Base-by-base conservation (phyloP, 805 yeast species). In the Limtongia smithiae region DNA sequence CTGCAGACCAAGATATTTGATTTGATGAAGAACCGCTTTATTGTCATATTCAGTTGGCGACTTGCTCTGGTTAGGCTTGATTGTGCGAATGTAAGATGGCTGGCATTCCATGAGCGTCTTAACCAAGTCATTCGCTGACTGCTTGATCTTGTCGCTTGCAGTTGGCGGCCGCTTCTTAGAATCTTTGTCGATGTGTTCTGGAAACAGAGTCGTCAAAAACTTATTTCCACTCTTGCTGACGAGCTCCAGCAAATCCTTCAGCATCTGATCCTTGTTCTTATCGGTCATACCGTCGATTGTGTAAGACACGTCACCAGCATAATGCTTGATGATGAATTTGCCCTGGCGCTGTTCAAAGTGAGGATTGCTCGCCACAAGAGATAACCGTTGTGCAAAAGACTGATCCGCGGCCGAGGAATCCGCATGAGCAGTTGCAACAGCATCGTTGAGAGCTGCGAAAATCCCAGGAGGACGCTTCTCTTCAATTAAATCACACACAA, bases 361-460 rank as follows among this genome's bases (percentile, higher is more conserved):
- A 21, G 86, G 83, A 67, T 89, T 90, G 20, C 77, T 68, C 5
- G 89, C 73, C 50, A 93, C 85, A 80, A 86, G 76, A 59, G 88
- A 85, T 62, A 93, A 75, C 69, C 97, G 79, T 73, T 88, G 96
- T 15, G 93, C 85, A 68, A 93, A 93, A 0, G 94, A 86, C 70
- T 89, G 96, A 68, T 93, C 99, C 1, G 97, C 97, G 17, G 97
- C 98, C 44, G 73, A 76, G 0, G 96, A 84, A 65, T 93, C 97
- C 3, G 98, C 99, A 66, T 93, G 98, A 0, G 98, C 98, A 24
- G 97, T 93, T 32, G 96, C 97, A 62, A 89, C 83, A 0, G 97
- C 91, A 72, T 93, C 98, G 68, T 91, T 93, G 70, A 93, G 76
- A 2, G 96, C 95, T 2, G 97, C 94, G 72, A 93, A 90, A 37